Conservation (phyloP, 169 alveolate species). For the Eimeria acervulina region DNA sequence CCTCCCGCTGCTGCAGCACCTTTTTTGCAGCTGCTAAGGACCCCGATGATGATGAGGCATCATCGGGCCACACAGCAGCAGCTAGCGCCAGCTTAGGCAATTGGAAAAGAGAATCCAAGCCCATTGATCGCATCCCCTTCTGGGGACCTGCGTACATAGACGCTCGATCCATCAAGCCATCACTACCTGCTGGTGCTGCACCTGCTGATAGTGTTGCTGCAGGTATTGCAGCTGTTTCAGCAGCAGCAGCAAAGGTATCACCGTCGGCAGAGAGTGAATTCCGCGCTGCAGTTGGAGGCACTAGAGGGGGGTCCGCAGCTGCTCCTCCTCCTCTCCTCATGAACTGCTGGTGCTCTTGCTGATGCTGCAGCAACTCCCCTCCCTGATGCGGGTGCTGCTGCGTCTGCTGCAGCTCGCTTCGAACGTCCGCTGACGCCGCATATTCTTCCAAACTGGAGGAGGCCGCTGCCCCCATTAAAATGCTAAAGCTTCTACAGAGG, state of each 20-base stretch:
- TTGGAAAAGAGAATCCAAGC: background rate
- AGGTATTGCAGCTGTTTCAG: background rate
- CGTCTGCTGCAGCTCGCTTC: background rate
- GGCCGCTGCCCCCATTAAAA: background rate
- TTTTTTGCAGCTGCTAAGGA: constrained; percentile 43
- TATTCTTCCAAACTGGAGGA: background rate
- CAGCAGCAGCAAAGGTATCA: background rate
- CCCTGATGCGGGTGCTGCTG: background rate
- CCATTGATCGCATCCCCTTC: background rate
- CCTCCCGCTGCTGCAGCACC: background rate
- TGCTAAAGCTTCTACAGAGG: background rate
- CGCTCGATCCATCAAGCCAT: background rate
- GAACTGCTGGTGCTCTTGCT: background rate
- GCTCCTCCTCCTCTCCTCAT: background rate
- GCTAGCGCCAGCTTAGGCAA: constrained; percentile 10
- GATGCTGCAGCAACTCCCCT: background rate
- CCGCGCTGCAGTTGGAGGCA: background rate
- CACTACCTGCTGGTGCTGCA: background rate
- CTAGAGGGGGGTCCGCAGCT: background rate
- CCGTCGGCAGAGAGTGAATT: background rate
- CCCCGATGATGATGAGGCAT: background rate
- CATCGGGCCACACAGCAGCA: background rate
- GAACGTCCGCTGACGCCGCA: background rate
- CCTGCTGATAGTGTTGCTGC: background rate
- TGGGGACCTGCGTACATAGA: background rate